Base-by-base conservation (phyloP, 176 grass and related monocot species). In the Triticum timopheevii region DNA sequence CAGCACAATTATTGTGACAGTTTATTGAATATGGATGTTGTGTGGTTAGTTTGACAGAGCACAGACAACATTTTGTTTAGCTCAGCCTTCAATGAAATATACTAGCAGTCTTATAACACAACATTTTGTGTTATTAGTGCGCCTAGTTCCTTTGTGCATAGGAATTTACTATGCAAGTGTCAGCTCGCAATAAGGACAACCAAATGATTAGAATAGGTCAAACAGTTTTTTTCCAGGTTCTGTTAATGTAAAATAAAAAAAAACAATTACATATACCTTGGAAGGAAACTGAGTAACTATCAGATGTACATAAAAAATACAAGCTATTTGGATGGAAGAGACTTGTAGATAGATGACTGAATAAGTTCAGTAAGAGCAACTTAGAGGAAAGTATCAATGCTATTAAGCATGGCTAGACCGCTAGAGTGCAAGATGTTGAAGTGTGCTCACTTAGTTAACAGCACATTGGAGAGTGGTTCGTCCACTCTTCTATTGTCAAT, bases 21-120 rank as follows among this genome's bases (percentile, higher is more conserved):
- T 83, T 72, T 79, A 87, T 22, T 81, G 71, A 78, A 45, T 73
- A 13, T 67, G 24, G 4, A 44, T 56, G 58, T 78, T 63, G 67
- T 65, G 16, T 82, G 62, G 16, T 77, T 70, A 77, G 23, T 81
- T 61, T 76, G 50, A 80, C 33, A 80, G 17, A 33, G 3, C 80
- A 75, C 74, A 30, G 28, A 30, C 28, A 27, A 13, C n/a, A 61
- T 54, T 30, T 17, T 54, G 73, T 4, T 76, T 31, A 33, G 47
- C 56, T 52, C 73, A 75, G 49, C 8, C 13, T 30, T 74, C 56
- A 22, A 54, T 76, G 13, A 85, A 76, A 89, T 40, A 81, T 61
- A 35, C 4, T 23, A 16, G 36, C 23, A 40, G 31, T 77, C 10
- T 67, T 79, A 40, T 40, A 79, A 27, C 13, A 27, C 40, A 28